Evolutionary conservation across 2,329 filamentous ascomycete species (phyloP), one percentile per base, ranked within the genome.

Genomic region (Phaeosphaeriaceae sp.): DNA sequence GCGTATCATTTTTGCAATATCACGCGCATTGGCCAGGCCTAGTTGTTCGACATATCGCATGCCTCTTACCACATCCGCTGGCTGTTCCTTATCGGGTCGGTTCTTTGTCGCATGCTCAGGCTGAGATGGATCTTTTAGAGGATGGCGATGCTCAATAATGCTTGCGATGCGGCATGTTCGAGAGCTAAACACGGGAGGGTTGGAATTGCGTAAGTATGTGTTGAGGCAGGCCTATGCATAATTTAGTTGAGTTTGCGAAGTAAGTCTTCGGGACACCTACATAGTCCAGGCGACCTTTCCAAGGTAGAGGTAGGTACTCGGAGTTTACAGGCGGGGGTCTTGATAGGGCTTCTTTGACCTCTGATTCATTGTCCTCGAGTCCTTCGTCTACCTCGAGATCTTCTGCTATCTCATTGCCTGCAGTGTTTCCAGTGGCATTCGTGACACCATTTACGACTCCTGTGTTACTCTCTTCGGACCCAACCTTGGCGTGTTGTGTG

Each of bases 81-180:
- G 82, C 65, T 92, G 77, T 0, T 80, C 79, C 65, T 85, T 89
- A 70, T 96, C 89, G 0, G 91, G 92, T 1, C 90, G 83, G 62
- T 97, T 97, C 73, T 94, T 96, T 15, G 84, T 92, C 0, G 89
- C 66, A 70, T 96, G 92, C 55, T 91, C 86, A 0, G 91, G 89
- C 61, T 89, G 84, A 0, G 82, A 81, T 0, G 90, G 87, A 57
- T 96, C 86, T 58, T 81, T 80, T 2, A 97, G 79, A 0, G 92
- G 91, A 71, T 96, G 85, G 7, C 91, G 86, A 63, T 97, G 90
- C 48, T 97, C 92, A 9, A 97, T 70, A 35, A 97, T 96, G 1
- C 91, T 96, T 1, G 90, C 82, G 54, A 97, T 93, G 23, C 92
- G 88, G 68, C 92, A 97, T 0, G 93, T 97, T 46, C 93, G 84